Base-by-base conservation (phyloP, 176 grass and related monocot genomes). In the Oryza glaberrima region DNA sequence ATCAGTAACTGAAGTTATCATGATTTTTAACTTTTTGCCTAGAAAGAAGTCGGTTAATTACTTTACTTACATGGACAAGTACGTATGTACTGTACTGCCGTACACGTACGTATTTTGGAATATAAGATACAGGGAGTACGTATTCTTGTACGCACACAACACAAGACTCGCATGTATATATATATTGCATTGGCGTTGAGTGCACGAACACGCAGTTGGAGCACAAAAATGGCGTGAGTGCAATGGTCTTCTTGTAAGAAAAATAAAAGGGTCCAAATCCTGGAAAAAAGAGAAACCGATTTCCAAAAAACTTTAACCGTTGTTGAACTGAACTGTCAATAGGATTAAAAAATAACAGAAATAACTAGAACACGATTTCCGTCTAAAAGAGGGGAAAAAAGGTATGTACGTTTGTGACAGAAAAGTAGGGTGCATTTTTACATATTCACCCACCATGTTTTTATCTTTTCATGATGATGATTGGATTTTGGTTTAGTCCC, bases 151-250 rank as follows among this genome's bases (percentile, higher is more conserved):
- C 11, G 38, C n/a, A 68, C 82, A 64, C 78, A 82, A 68, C 82
- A 70, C 83, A 82, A 68, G 73, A 66, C 19, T 82, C 45, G 83
- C 88, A 77, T 82, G 65, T 16, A 56, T 67, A 72, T 26, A 72
- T 77, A 72, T 26, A 72, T 77, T 58, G 54, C 7, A 7, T 58
- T 36, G 52, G 58, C 30, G 65, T 75, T 77, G 72, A 90, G 83
- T 85, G 83, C 30, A 28, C 48, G 54, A 67, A 20, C 65, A 85
- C 34, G 75, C 14, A 14, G 45, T 78, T 66, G 38, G 51, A 78
- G 17, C 88, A 72, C 56, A 45, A 48, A 73, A 82, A 82, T 82
- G 14, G 54, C 46, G 83, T 85, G 83, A 82, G 66, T 17, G 64
- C 73, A 40, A 19, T 43, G 46, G 40, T 32, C 19, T 32, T 44